Evolutionary conservation across 176 grass and related monocot genomes (phyloP), one percentile per base, ranked within the genome.

Genomic region (Zoysia japonica): DNA sequence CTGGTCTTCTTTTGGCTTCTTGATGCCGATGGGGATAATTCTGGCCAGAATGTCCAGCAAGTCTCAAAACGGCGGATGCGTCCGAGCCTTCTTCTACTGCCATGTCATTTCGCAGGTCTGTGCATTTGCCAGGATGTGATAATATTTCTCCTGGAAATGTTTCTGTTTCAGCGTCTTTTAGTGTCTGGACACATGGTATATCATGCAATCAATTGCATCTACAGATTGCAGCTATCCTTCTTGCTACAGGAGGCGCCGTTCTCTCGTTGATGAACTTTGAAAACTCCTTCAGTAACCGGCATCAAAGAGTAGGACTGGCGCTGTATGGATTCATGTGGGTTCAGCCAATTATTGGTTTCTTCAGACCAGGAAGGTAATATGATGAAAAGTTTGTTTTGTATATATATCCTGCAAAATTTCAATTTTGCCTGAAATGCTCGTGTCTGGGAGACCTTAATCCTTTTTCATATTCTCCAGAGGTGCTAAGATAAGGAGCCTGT

Each of bases 1-100:
- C 62, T 99, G 96, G 92, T 89, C 84, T 70, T 93, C 92, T 17
- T 80, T 96, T 40, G 96, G 96, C 55, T 84, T 99, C 69, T 52
- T 99, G 82, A 95, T 99, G 92, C 96, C 92, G 6, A 35, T 90
- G 44, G 96, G 96, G 76, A 91, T 99, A 82, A 75, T 99, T n/a
- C 79, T 96, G 7, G 85, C 84, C 40, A 93, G 88, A 67, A 79
- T 93, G 66, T 92, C 96, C 6, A 88, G 66, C 92, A 91, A 87
- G 64, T 90, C 82, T 5, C 71, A 62, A 20, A 77, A 71, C 9
- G 68, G 79, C 7, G 86, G 82, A 77, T 83, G 80, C 66, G 61
- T 83, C 65, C 85, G 83, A 72, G 46, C 87, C 36, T 79, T 96
- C 79, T 96, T 93, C 89, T 99, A 89, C 47, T 93, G 78, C 56